Evolutionary conservation across 352 stramenopile species (phyloP).

Genomic region (Globisporangium paddicum): DNA sequence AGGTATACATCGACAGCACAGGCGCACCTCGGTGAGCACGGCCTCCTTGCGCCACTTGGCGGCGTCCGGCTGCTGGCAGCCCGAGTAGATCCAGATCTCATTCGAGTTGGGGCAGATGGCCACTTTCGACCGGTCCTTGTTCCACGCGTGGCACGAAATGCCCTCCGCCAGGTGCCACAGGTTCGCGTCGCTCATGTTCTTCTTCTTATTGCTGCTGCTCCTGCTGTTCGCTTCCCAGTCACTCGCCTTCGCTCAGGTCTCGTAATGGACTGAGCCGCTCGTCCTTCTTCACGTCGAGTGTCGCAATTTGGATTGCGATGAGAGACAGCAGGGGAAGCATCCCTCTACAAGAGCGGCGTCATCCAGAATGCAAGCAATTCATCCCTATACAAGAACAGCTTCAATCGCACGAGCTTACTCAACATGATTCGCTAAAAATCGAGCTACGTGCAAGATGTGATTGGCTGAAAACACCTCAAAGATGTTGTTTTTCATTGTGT

Average conservation of each 20-base stretch:
- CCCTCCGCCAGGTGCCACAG: slow-evolving; percentile 77
- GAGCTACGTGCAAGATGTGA: no score
- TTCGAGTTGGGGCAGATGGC: slow-evolving; percentile 91
- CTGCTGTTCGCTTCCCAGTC: slow-evolving; percentile 7
- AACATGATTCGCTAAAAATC: no score
- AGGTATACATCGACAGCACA: background rate
- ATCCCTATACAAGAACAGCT: slow-evolving; percentile 26
- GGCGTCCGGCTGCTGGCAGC: slow-evolving; percentile 69
- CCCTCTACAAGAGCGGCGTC: slow-evolving; percentile 24
- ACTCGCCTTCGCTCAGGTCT: background rate
- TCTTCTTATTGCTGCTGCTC: slow-evolving; percentile 15
- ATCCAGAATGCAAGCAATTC: background rate
- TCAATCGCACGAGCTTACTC: no score
- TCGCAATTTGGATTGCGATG: slow-evolving; percentile 5
- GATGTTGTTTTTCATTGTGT: no score
- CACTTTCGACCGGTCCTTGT: slow-evolving; percentile 86
- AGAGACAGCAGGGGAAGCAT: slow-evolving; percentile 15
- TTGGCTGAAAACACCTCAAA: no score
- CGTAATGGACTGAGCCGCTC: background rate
- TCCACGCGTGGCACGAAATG: slow-evolving; percentile 92
- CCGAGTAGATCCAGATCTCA: slow-evolving; percentile 91
- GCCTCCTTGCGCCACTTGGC: slow-evolving; percentile 83
- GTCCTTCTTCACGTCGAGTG: background rate
- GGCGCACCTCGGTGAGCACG: slow-evolving; percentile 60
- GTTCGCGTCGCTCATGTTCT: slow-evolving; percentile 36